A percentile compares a stretch with the other conserved stretches of the same genome.
phyloP scores from a whole-genome alignment of 306 rosid species.

The Styphnolobium japonicum region DNA sequence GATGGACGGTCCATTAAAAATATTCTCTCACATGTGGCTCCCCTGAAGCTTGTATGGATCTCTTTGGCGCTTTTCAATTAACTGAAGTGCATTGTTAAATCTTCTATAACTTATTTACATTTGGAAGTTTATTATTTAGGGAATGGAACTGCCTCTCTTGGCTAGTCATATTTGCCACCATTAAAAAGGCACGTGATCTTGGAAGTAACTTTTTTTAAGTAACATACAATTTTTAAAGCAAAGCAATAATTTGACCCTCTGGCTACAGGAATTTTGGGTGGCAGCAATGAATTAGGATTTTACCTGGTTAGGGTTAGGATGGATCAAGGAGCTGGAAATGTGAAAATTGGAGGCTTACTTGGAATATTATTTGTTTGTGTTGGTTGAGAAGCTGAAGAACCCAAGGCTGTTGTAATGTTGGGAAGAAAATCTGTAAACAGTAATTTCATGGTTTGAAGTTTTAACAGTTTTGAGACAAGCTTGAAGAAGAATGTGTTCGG shows the following conservation, averaged over 20 bases:
- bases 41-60: slow-evolving; percentile 79
- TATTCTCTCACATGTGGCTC: slow-evolving; percentile 95
- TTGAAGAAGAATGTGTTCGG: background rate
- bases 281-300: background rate
- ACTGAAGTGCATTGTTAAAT: slow-evolving; percentile 10
- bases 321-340: background rate
- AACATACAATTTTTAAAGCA: background rate
- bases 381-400: background rate
- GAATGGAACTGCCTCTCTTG: background rate
- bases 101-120: background rate
- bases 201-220: background rate
- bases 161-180: slow-evolving; percentile 6
- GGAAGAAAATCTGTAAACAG: background rate
- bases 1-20: slow-evolving; percentile 92
- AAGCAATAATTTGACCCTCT: background rate
- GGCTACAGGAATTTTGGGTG: background rate
- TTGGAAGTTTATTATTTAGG: background rate
- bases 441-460: background rate
- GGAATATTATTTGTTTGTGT: background rate
- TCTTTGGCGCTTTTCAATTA: background rate
- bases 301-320: background rate
- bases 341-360: background rate
- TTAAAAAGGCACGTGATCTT: slow-evolving; percentile 3
- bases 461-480: background rate
- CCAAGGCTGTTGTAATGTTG: background rate